Evolutionary conservation across 768 basidiomycete species (phyloP), one percentile per base, ranked within the genome.

Genomic region (Dentipellis fragilis): DNA sequence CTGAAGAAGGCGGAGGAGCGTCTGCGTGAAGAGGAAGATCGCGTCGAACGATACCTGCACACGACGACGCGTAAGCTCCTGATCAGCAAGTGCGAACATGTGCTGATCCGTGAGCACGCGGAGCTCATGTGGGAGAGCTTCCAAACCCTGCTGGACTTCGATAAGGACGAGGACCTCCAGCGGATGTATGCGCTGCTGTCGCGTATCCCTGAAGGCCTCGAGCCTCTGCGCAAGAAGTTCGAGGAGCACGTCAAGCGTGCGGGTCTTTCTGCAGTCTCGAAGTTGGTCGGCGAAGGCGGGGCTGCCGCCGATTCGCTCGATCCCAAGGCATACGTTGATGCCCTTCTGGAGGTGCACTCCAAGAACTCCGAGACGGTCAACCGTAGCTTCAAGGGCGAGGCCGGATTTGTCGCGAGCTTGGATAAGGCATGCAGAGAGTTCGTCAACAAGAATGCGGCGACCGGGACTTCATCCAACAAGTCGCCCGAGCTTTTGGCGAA

Each of bases 351-450:
- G 57, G 91, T 98, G 10, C 91, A 97, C 66, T 80, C 80, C 66
- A 96, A 93, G 78, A 94, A 93, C 70, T 83, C 83, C 29, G 90
- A 91, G 62, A 90, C 90, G 0, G 92, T 95, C 46, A 78, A 80
- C 17, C 81, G 87, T 60, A 89, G 90, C 66, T 98, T 97, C 76
- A 79, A 85, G 58, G 93, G 89, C 29, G 93, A 97, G 66, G 84
- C 89, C 22, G 92, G 92, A 9, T 99, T 99, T 67, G 87, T 93
- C 23, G 92, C 91, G 1, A 87, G 87, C 68, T 73, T 98, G 52
- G 95, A 97, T 70, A 84, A 93, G 78, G 95, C 95, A 0, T 97
- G 93, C 71, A 76, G 91, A 63, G 92, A 93, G 65, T 97, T 93
- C 67, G 91, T 95, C 67, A 99, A 99, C 69, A 78, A 84, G 46